phyloP scores from a whole-genome alignment of 495 filamentous ascomycete genomes.

The Penicillium angulare region DNA sequence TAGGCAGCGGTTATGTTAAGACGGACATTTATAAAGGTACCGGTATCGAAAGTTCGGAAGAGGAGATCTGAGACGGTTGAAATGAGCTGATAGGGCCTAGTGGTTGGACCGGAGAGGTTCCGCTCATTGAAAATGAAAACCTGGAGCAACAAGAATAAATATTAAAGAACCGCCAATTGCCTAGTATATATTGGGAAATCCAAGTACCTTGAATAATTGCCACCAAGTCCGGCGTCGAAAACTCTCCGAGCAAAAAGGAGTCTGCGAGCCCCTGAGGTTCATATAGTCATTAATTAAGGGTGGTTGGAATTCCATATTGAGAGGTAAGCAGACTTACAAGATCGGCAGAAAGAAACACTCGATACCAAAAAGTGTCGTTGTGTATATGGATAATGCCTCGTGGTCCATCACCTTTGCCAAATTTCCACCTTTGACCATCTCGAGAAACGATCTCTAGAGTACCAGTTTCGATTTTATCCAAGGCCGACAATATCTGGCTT shows the following conservation, averaged over 20 bases:
- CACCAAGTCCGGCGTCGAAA: not conserved
- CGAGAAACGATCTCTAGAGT: not conserved
- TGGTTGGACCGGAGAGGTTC: not conserved
- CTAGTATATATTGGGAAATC: not conserved
- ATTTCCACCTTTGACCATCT: not conserved
- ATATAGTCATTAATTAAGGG: not conserved
- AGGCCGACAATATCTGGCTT: not conserved
- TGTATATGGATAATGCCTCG: not conserved
- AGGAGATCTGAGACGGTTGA: not conserved
- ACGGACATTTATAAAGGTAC: not conserved
- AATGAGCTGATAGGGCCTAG: not conserved
- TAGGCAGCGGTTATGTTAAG: not conserved
- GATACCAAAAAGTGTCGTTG: not conserved
- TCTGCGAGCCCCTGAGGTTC: not conserved
- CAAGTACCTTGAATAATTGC: not conserved
- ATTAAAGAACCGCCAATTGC: not conserved
- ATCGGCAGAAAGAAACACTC: not conserved
- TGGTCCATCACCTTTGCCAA: not conserved
- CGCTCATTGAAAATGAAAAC: not conserved
- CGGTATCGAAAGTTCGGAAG: not conserved
- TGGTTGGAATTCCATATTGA: not conserved
- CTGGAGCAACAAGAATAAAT: not conserved
- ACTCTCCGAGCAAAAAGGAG: not conserved
- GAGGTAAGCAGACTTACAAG: not conserved
- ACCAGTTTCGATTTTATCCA: not conserved